These are phyloP conservation scores for Stagonosporopsis chrysanthemi DNA, from an alignment of 2,329 filamentous ascomycete genomes.

Conservation along the genomic window DNA sequence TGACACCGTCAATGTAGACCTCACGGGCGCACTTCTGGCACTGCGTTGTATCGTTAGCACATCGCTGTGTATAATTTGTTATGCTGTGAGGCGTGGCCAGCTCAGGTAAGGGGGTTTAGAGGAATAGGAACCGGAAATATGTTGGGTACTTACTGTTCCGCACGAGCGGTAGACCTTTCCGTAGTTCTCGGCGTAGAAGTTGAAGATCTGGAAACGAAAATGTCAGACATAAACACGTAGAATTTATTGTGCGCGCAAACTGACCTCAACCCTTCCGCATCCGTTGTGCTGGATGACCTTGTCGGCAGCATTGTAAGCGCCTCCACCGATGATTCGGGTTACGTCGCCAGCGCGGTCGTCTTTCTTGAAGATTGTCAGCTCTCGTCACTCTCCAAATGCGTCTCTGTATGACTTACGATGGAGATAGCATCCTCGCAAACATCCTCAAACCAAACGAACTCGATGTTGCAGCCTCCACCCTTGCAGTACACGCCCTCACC, in stretches of 20 bases:
- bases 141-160: slow-evolving; percentile 1
- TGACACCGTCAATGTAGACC: slow-evolving; percentile 5
- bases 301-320: slow-evolving; percentile 5
- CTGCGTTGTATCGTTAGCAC: neutral
- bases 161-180: slow-evolving; percentile 9
- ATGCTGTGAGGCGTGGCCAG: neutral
- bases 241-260: neutral
- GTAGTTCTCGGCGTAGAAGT: slow-evolving; percentile 8
- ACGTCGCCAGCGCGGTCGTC: slow-evolving; percentile 7
- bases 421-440: slow-evolving; percentile 7
- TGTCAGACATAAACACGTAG: neutral
- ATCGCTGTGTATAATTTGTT: neutral
- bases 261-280: slow-evolving; percentile 3
- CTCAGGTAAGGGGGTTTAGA: neutral
- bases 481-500: slow-evolving; percentile 10
- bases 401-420: neutral
- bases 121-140: neutral
- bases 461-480: slow-evolving; percentile 9
- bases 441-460: slow-evolving; percentile 11
- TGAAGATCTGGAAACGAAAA: neutral
- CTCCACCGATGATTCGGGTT: slow-evolving; percentile 5
- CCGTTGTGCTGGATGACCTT: slow-evolving; percentile 8
- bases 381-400: neutral
- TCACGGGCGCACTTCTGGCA: slow-evolving; percentile 5
- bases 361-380: slow-evolving; percentile 4